phyloP scores from a whole-genome alignment of 805 yeast species.

The Nakazawaea ishiwadae region DNA sequence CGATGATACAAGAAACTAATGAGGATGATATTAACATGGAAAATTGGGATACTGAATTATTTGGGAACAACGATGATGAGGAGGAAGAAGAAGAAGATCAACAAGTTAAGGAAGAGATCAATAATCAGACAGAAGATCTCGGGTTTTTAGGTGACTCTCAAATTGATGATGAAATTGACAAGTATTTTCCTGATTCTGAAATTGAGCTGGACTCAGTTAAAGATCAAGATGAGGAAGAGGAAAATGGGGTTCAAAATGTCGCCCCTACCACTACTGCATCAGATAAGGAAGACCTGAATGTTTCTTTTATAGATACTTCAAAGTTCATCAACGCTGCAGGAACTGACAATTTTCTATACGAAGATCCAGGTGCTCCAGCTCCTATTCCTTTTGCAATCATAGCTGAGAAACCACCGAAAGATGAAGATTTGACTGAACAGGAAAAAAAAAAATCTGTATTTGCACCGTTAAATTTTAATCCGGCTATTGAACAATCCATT shows the following conservation, averaged over 20 bases:
- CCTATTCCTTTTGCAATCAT: conserved; percentile 54
- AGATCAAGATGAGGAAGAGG: background rate
- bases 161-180: conserved; percentile 25
- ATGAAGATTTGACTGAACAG: conserved; percentile 15
- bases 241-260: too few relatives aligned
- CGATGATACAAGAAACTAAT: conserved; percentile 5
- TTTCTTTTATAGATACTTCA: conserved; percentile 25
- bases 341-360: conserved; percentile 37
- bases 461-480: conserved; percentile 80
- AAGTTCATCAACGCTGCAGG: conserved; percentile 35
- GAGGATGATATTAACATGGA: conserved; percentile 6
- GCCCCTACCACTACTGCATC: too few relatives aligned
- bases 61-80: conserved; percentile 19
- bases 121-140: conserved; percentile 15
- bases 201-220: conserved; percentile 8
- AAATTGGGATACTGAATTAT: conserved; percentile 16
- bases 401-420: conserved; percentile 24
- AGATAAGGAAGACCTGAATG: conserved; percentile 6
- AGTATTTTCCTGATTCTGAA: conserved; percentile 8
- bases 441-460: conserved; percentile 54
- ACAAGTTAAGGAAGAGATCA: conserved; percentile 15
- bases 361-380: conserved; percentile 82
- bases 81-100: conserved; percentile 14
- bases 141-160: conserved; percentile 26
- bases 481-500: conserved; percentile 66